A percentile compares a stretch with the other conserved stretches of the same genome.
phyloP scores from a whole-genome alignment of 2,329 filamentous ascomycete genomes.

The Trichoderma koningii region DNA sequence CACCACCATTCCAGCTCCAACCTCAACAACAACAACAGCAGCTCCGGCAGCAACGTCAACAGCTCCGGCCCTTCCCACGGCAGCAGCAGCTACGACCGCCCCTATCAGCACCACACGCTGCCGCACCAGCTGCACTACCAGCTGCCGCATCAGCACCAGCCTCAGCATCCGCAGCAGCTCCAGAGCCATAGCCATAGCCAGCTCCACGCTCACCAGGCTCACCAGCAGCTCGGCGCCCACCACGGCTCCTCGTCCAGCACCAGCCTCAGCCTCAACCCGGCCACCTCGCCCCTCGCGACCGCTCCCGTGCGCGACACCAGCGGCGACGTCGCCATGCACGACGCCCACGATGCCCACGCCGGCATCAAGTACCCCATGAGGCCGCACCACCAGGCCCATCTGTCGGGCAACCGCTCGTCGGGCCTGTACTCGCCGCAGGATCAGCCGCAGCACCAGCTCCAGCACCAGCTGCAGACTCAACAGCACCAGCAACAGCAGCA shows the following conservation, averaged over 20 bases:
- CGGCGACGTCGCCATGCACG: constrained; percentile 83
- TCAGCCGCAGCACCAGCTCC: constrained; percentile 23
- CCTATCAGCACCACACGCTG: constrained; percentile 8
- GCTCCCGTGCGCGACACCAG: constrained; percentile 65
- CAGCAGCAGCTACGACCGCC: constrained; percentile 19
- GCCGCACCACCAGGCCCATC: constrained; percentile 74
- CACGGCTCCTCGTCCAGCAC: constrained; percentile 42
- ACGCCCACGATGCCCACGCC: constrained; percentile 78
- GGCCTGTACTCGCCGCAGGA: constrained; percentile 71
- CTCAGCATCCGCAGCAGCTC: neutral
- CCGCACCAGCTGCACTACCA: constrained; percentile 26
- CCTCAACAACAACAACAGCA: neutral
- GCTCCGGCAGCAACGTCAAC: neutral
- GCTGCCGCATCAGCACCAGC: neutral
- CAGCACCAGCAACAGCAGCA: neutral
- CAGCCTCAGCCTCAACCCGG: constrained; percentile 52
- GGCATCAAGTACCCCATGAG: constrained; percentile 84
- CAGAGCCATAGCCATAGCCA: neutral
- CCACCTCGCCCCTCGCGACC: constrained; percentile 54
- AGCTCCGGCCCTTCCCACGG: neutral
- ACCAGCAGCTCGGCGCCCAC: constrained; percentile 47
- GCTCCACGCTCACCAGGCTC: constrained; percentile 49
- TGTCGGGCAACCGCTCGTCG: constrained; percentile 53
- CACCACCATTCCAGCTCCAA: neutral
- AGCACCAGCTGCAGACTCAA: neutral